Evolutionary conservation across 768 basidiomycete genomes (phyloP).

Genomic region (Epithele typhae): DNA sequence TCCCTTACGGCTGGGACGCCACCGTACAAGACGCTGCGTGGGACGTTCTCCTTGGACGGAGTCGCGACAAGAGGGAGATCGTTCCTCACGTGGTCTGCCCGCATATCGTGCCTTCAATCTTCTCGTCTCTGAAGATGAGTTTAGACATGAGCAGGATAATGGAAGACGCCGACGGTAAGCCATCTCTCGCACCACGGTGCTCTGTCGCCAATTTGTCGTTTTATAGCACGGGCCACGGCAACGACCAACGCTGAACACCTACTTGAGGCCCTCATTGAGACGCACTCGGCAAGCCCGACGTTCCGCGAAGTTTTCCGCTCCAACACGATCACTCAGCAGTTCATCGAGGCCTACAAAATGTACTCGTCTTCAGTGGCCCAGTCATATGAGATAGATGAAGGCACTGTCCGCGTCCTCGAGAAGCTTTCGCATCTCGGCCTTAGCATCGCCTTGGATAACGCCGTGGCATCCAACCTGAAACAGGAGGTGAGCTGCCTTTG

Average conservation of each 20-base stretch:
- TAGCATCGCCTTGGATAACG: constrained; percentile 60
- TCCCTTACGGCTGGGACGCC: constrained; percentile 66
- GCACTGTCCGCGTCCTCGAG: constrained; percentile 54
- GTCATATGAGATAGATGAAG: constrained; percentile 36
- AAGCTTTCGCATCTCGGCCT: constrained; percentile 69
- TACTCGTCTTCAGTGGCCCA: constrained; percentile 44
- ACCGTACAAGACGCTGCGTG: constrained; percentile 65
- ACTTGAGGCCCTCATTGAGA: constrained; percentile 62
- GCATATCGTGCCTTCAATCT: constrained; percentile 66
- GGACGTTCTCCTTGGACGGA: constrained; percentile 59
- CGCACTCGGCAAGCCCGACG: constrained; percentile 58
- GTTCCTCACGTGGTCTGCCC: constrained; percentile 48
- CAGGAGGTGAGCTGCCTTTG: constrained; percentile 56
- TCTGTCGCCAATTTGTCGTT: too few species aligned
- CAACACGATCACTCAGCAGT: constrained; percentile 61
- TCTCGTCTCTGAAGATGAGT: constrained; percentile 63
- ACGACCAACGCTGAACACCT: constrained; percentile 52
- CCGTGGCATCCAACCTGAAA: constrained; percentile 62
- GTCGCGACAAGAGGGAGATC: constrained; percentile 14
- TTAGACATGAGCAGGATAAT: constrained; percentile 26
- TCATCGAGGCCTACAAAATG: constrained; percentile 57
- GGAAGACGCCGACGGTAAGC: constrained; percentile 24
- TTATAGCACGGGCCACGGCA: constrained; percentile 9
- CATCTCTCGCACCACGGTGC: too few species aligned
- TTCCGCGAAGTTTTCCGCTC: constrained; percentile 75